Percentiles rank a stretch among this genome's conserved stretches.
phyloP scores from a whole-genome alignment of 2,329 filamentous ascomycete genomes.

The Exophiala xenobiotica region DNA sequence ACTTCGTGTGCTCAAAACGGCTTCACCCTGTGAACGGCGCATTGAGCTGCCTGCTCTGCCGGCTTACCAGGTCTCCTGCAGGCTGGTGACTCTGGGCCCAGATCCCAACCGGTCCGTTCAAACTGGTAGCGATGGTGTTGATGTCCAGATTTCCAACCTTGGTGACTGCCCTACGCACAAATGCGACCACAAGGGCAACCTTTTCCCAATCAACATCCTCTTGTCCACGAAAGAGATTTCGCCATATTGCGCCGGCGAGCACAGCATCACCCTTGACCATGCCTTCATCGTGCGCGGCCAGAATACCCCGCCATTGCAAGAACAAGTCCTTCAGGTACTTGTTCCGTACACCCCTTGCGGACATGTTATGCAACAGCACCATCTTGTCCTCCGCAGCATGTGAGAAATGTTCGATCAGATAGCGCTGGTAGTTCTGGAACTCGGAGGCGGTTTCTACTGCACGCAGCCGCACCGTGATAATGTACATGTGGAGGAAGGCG shows the following conservation, averaged over 20 bases:
- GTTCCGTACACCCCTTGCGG: slow-evolving; percentile 55
- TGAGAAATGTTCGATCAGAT: slow-evolving; percentile 90
- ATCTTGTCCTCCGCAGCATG: slow-evolving; percentile 69
- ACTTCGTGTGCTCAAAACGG: too few relatives aligned
- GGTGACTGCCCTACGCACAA: slow-evolving; percentile 50
- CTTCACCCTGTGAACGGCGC: slow-evolving; percentile 3
- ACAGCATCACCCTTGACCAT: slow-evolving; percentile 48
- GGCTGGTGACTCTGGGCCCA: slow-evolving; percentile 13
- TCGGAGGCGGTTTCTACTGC: slow-evolving; percentile 66
- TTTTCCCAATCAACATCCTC: slow-evolving; percentile 61
- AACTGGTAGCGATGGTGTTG: slow-evolving; percentile 6
- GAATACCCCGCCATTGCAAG: slow-evolving; percentile 83
- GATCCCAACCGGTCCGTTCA: slow-evolving; percentile 7
- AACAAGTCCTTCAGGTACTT: slow-evolving; percentile 81
- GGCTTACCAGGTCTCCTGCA: slow-evolving; percentile 6
- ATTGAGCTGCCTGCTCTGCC: slow-evolving; percentile 3
- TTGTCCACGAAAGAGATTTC: slow-evolving; percentile 81
- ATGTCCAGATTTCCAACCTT: slow-evolving; percentile 8
- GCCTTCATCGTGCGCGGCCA: slow-evolving; percentile 62
- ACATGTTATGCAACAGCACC: slow-evolving; percentile 48
- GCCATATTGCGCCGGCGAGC: slow-evolving; percentile 72
- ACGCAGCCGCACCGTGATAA: slow-evolving; percentile 79
- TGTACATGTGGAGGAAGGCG: slow-evolving; percentile 94
- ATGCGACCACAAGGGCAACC: slow-evolving; percentile 62
- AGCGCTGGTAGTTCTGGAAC: slow-evolving; percentile 77